phyloP scores from a whole-genome alignment of 495 filamentous ascomycete genomes.

The Penicillium steckii region DNA sequence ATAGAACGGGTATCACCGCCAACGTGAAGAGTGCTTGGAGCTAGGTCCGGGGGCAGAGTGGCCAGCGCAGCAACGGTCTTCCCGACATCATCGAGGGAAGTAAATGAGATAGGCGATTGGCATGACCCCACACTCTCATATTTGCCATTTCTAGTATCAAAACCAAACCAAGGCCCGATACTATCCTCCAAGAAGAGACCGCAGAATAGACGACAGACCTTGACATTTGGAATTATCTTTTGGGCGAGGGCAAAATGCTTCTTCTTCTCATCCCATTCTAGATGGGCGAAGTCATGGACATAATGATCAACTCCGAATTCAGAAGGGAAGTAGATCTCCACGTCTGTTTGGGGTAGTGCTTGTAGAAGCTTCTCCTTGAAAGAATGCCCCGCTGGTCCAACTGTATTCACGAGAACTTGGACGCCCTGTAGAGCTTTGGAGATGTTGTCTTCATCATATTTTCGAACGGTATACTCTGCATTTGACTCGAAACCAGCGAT shows the following conservation, averaged over 20 bases:
- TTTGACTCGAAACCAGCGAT: not conserved
- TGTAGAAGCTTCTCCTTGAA: conserved; percentile 23
- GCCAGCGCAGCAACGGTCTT: conserved; percentile 18
- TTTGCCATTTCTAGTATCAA: conserved; percentile 20
- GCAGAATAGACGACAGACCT: conserved; percentile 28
- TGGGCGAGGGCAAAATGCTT: conserved; percentile 14
- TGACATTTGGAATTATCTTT: conserved; percentile 9
- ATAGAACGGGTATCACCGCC: conserved; percentile 21
- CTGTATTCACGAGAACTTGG: conserved; percentile 24
- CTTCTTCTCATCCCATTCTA: conserved; percentile 30
- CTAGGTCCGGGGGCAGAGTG: conserved; percentile 1
- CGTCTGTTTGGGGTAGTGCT: conserved; percentile 13
- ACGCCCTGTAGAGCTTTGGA: conserved; percentile 16
- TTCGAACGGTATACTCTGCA: conserved; percentile 11
- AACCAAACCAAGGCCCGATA: conserved; percentile 29
- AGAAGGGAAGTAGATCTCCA: conserved; percentile 28
- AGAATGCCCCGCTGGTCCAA: conserved; percentile 20
- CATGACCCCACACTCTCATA: conserved; percentile 22
- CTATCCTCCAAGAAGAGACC: conserved; percentile 29
- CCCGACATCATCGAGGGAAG: conserved; percentile 18
- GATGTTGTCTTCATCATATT: conserved; percentile 19
- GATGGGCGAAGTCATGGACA: conserved; percentile 25
- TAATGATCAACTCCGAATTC: conserved; percentile 32
- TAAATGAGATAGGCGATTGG: conserved; percentile 20
- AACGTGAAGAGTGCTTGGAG: conserved; percentile 22